Evolutionary conservation across 192 early-diverging fungal species (phyloP), one percentile per base, ranked within the genome.

Genomic region (Chytriomyces sp.): DNA sequence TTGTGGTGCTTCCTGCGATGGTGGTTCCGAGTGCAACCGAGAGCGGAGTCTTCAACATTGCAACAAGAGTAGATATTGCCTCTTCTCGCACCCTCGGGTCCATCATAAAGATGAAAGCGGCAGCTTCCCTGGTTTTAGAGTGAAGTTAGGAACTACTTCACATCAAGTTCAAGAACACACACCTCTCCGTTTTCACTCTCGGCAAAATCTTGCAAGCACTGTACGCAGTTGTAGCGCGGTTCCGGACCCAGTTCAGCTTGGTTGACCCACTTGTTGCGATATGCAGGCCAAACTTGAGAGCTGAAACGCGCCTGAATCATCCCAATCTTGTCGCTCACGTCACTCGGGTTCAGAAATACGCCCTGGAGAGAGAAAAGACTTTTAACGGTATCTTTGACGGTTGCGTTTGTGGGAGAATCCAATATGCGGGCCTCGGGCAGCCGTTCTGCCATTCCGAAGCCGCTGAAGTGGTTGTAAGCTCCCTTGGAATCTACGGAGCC

Each of bases 1-100:
- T 72, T 72, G 58, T 72, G 70, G 58, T 72, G 70, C 41, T 60
- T 59, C 25, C 30, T 5, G 39, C 30, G 25, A 3, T 72, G 70
- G 6, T 37, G 8, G 32, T 52, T 52, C n/a, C 64, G 7, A 5
- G 7, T 7, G 40, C 64, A 65, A 5, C 64, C 64, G 38, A 40
- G 34, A 17, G 10, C 31, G 10, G 31, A 17, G n/a, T 33, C 31
- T 19, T 40, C 28, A 19, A 39, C 8, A n/a, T 63, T 10, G 61
- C 61, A 63, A 26, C 61, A 63, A 7, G 17, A 14, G 34, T 63
- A 63, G 14, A 28, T 40, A 8, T 14, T n/a, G 31, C 39, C 38
- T n/a, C n/a, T n/a, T n/a, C 14, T 14, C n/a, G 10, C 25, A 10
- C 19, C 6, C 34, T n/a, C 25, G 12, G 64, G 40, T 22, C 41